A percentile compares a stretch with the other conserved stretches of the same genome.
Conservation (phyloP, 768 basidiomycete genomes). For the Cystofilobasidium bisporidii region DNA sequence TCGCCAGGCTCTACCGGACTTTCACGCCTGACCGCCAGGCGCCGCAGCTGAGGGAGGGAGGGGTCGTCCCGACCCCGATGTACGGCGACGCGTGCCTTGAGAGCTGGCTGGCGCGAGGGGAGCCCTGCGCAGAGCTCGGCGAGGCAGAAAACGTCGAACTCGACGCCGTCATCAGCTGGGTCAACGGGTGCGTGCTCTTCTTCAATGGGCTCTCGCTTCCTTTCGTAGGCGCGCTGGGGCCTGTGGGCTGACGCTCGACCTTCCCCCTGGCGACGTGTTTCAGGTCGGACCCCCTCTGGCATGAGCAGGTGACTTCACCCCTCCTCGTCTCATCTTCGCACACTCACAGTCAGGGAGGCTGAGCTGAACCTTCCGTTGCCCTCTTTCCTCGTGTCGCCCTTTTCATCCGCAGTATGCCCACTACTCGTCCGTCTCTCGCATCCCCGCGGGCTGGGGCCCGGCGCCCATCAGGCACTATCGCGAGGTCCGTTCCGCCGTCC, state of each 20-base stretch:
- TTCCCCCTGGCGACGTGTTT: neutral
- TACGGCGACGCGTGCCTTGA: slow-evolving; percentile 10
- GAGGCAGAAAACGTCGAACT: neutral
- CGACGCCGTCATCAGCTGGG: slow-evolving; percentile 10
- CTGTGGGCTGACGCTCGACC: neutral
- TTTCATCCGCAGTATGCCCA: neutral
- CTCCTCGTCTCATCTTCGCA: neutral
- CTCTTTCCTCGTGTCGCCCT: neutral
- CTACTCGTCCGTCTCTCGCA: neutral
- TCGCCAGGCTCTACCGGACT: neutral
- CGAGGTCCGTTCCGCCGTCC: neutral
- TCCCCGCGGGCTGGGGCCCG: slow-evolving; percentile 11
- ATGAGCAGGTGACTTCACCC: slow-evolving; percentile 7
- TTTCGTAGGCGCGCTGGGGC: neutral
- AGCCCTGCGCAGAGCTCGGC: neutral
- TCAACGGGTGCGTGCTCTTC: slow-evolving; percentile 5
- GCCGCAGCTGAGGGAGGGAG: neutral
- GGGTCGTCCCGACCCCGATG: neutral
- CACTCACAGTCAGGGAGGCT: too few relatives aligned
- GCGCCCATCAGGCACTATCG: slow-evolving; percentile 9
- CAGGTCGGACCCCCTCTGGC: slow-evolving; percentile 10
- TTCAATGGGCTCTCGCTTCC: too few relatives aligned
- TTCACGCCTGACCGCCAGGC: neutral
- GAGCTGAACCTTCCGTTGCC: neutral
- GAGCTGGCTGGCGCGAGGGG: slow-evolving; percentile 4